These are phyloP conservation scores for Murraya paniculata DNA, from an alignment of 345 rosid species.

Conservation along the genomic window DNA sequence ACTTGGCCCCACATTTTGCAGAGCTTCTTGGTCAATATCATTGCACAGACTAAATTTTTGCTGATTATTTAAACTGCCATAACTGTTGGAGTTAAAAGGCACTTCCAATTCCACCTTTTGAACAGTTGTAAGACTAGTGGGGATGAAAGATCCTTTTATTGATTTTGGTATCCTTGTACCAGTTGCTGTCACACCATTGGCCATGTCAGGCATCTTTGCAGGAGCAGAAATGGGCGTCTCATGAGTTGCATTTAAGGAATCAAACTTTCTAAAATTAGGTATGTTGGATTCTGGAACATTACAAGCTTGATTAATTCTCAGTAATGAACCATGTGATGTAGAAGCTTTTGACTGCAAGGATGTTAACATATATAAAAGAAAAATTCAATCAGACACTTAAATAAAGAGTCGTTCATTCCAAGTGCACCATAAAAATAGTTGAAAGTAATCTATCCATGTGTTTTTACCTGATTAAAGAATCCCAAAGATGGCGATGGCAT, in stretches of 20 bases:
- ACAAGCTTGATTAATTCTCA: slow-evolving; percentile 35
- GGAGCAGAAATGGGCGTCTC: slow-evolving; percentile 31
- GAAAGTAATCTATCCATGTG: neutral
- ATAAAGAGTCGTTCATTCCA: neutral
- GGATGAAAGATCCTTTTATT: slow-evolving; percentile 23
- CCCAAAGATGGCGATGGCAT: slow-evolving; percentile 88
- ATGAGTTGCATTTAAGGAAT: slow-evolving; percentile 29
- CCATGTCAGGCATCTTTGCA: slow-evolving; percentile 20
- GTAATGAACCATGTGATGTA: slow-evolving; percentile 29
- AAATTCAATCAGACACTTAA: slow-evolving; percentile 4
- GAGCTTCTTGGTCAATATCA: slow-evolving; percentile 27
- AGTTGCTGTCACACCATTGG: slow-evolving; percentile 23
- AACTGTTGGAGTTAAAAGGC: slow-evolving; percentile 19
- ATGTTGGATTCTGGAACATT: slow-evolving; percentile 28
- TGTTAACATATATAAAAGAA: slow-evolving; percentile 9
- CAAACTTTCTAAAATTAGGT: slow-evolving; percentile 26
- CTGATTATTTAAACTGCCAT: slow-evolving; percentile 26
- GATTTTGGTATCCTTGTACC: slow-evolving; percentile 14
- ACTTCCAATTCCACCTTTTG: slow-evolving; percentile 24
- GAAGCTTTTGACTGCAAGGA: slow-evolving; percentile 65
- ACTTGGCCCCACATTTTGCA: slow-evolving; percentile 18
- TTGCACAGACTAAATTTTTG: slow-evolving; percentile 21
- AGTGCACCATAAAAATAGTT: neutral
- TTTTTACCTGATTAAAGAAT: slow-evolving; percentile 71
- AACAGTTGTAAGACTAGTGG: slow-evolving; percentile 16